Conservation (phyloP, 106 monocot species). For the Dactylorhiza incarnata region DNA sequence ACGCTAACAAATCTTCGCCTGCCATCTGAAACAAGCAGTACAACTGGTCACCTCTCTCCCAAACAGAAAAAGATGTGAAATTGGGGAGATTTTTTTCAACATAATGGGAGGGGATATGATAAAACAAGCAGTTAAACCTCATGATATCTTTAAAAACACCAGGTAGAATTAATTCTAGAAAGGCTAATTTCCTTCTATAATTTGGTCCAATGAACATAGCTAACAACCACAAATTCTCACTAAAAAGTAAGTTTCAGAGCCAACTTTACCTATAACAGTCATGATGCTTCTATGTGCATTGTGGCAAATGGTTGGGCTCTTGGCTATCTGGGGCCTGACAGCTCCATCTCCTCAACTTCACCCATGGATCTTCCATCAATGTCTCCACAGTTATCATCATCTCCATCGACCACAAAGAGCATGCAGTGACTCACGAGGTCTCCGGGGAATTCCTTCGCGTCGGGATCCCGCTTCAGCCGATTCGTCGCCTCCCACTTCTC, state of each 20-base stretch:
- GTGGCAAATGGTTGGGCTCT: not conserved
- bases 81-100: too few species aligned
- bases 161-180: not conserved
- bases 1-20: too few species aligned
- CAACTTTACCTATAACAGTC: not conserved
- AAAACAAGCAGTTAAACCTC: too few species aligned
- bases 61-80: too few species aligned
- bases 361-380: conserved; percentile 27
- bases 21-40: too few species aligned
- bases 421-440: not conserved
- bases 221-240: not conserved
- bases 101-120: too few species aligned
- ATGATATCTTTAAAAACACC: too few species aligned
- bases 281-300: not conserved
- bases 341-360: conserved; percentile 63
- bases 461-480: not conserved
- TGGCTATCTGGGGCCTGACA: conserved; percentile 54
- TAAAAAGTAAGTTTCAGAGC: not conserved
- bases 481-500: conserved; percentile 72
- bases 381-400: conserved; percentile 1
- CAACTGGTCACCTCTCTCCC: too few species aligned
- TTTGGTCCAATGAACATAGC: not conserved
- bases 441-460: not conserved
- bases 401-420: conserved; percentile 4
- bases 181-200: not conserved